Conservation (phyloP, 331 rosid species). For the Malus hybrid region DNA sequence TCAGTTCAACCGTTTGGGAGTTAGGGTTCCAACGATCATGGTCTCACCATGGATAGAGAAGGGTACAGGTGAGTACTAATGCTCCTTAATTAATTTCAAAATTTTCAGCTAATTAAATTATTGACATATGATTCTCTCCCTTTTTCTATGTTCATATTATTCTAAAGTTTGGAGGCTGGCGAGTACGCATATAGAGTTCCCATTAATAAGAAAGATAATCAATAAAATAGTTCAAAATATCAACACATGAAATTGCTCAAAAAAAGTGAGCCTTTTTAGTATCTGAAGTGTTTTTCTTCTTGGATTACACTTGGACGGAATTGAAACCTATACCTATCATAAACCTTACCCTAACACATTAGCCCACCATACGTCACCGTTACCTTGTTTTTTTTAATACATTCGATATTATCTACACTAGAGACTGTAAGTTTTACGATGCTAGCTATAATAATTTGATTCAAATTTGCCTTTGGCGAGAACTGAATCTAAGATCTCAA, state of each 20-base stretch:
- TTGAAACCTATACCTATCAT: neutral
- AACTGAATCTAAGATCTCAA: no score
- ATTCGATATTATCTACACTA: no score
- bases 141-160: neutral
- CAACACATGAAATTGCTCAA: neutral
- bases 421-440: no score
- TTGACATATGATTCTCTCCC: neutral
- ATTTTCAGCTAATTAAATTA: neutral
- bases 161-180: neutral
- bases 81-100: neutral
- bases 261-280: neutral
- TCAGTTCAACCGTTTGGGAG: constrained; percentile 68
- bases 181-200: neutral
- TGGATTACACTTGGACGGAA: no score
- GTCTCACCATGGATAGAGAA: constrained; percentile 87
- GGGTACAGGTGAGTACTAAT: constrained; percentile 45
- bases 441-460: no score
- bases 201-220: neutral
- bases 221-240: neutral
- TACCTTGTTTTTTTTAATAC: no score
- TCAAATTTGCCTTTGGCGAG: no score
- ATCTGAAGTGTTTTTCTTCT: no score
- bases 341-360: neutral
- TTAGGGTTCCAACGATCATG: constrained; percentile 79
- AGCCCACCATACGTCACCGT: neutral